These are phyloP conservation scores for Iodosphaeria phyllophila DNA, from an alignment of 2,329 filamentous ascomycete genomes.

Conservation along the genomic window DNA sequence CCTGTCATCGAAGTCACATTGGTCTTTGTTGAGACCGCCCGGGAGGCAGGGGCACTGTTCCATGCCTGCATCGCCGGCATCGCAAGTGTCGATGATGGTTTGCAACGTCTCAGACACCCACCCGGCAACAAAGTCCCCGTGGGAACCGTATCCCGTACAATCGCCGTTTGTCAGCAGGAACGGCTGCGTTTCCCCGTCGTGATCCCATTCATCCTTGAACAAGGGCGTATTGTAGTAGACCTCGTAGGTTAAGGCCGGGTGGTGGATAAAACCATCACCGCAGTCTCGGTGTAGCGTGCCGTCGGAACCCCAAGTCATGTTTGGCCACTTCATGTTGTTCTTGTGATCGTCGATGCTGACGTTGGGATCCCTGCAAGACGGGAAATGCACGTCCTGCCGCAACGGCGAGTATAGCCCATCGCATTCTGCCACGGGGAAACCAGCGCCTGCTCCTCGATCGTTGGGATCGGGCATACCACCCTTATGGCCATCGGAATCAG, in stretches of 20 bases:
- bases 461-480: conserved; percentile 34
- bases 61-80: conserved; percentile 38
- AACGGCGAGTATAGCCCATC: conserved; percentile 41
- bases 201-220: conserved; percentile 33
- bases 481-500: conserved; percentile 30
- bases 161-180: conserved; percentile 56
- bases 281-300: conserved; percentile 36
- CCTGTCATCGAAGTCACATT: conserved; percentile 32
- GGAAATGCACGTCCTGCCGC: conserved; percentile 51
- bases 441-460: conserved; percentile 36
- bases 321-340: conserved; percentile 49
- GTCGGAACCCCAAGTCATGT: conserved; percentile 22
- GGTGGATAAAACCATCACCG: conserved; percentile 32
- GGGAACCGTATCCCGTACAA: conserved; percentile 47
- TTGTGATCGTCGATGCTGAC: conserved; percentile 39
- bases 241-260: conserved; percentile 39
- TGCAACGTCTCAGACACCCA: conserved; percentile 51
- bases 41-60: conserved; percentile 41
- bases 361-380: conserved; percentile 53
- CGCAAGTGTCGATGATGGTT: conserved; percentile 47
- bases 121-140: conserved; percentile 56
- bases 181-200: conserved; percentile 33
- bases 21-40: conserved; percentile 28
- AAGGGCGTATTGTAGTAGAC: conserved; percentile 39
- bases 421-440: conserved; percentile 55